Evolutionary conservation across 1,284 basidiomycete genomes (phyloP), one percentile per base, ranked within the genome.

Genomic region (Ganoderma multipileum): DNA sequence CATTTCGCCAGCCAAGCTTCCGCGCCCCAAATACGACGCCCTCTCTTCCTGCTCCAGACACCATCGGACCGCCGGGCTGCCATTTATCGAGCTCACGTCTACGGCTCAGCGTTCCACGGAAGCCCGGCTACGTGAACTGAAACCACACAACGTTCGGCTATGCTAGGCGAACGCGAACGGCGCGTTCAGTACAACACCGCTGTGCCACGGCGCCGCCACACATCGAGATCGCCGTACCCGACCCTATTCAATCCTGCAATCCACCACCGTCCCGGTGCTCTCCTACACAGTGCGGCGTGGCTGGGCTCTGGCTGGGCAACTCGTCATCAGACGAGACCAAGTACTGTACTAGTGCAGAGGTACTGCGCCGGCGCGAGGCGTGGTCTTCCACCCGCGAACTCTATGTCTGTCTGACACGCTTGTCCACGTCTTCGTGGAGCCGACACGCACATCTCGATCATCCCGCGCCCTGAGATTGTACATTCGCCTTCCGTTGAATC

Each of bases 151-250:
- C 12, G 9, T 14, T 26, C 47, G 52, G 52, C 52, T 33, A 30
- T 3, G 12, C 12, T 23, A 33, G 16, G 30, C 52, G 30, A 55
- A 55, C 28, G 23, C 30, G 52, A 55, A 55, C 54, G 30, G 28
- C 16, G 28, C 18, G 30, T 33, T n/a, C 54, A 18, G 54, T 30
- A 33, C 18, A 28, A 58, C 33, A 38, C 9, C 33, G 20, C n/a
- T 58, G 28, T 58, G 33, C 55, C 55, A 30, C 55, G 55, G 28
- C 52, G 30, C 52, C 47, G 47, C 30, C 55, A 58, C 30, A 38
- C 20, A 58, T 58, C 55, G 18, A 33, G 55, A 58, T 58, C 20
- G 55, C 33, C 55, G 55, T 18, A 38, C 20, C 0, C 55, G 33
- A 16, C 20, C 55, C 28, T 54, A 6, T 18, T 30, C 28, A 58